Evolutionary conservation across 208 protist genomes (phyloP).

Genomic region (Leishmania braziliensis): DNA sequence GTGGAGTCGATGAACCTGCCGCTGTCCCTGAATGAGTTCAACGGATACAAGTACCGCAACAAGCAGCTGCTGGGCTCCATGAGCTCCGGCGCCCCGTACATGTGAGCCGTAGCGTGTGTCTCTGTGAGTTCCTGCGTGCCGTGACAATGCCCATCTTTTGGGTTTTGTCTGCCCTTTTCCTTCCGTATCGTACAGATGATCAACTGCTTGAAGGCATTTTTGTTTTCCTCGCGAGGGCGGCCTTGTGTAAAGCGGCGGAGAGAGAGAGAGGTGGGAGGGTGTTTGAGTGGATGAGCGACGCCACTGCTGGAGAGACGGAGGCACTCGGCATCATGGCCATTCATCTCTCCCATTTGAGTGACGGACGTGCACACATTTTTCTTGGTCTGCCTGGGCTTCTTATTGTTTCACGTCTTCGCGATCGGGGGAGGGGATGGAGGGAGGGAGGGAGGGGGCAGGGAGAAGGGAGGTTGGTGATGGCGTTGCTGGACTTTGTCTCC

Average conservation of each 20-base stretch:
- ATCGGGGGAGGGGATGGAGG: no score
- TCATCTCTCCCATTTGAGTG: background rate
- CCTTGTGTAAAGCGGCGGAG: background rate
- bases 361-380: background rate
- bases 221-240: background rate
- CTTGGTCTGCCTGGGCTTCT: background rate
- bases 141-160: background rate
- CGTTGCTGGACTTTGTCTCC: background rate
- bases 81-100: slow-evolving; percentile 87
- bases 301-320: background rate
- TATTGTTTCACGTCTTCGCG: background rate
- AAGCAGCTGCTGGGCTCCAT: slow-evolving; percentile 88
- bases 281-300: background rate
- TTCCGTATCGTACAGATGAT: background rate
- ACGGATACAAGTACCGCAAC: slow-evolving; percentile 91
- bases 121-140: background rate
- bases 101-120: slow-evolving; percentile 40
- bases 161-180: background rate
- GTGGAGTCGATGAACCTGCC: slow-evolving; percentile 76
- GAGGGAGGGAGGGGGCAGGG: background rate
- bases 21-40: slow-evolving; percentile 82
- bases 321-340: background rate
- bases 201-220: background rate
- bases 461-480: background rate
- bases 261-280: background rate